These are phyloP conservation scores for Mycosphaerella sp. DNA, from an alignment of 2,329 filamentous ascomycete species.

Conservation along the genomic window DNA sequence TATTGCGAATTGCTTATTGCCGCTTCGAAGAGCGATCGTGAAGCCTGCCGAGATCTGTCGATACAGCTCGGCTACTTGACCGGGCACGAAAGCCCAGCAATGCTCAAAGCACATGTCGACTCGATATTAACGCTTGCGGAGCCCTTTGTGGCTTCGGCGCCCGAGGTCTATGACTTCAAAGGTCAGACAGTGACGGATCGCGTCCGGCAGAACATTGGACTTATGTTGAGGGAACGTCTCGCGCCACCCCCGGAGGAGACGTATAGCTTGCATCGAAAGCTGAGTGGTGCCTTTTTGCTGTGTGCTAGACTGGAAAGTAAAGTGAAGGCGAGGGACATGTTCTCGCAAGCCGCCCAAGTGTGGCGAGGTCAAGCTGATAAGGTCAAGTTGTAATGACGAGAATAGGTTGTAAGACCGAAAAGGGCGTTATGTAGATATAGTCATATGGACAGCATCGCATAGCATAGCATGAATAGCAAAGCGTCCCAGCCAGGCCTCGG, in stretches of 20 bases:
- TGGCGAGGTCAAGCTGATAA: slow-evolving; percentile 30
- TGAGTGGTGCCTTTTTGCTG: slow-evolving; percentile 89
- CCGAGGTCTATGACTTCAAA: slow-evolving; percentile 82
- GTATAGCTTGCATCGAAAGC: slow-evolving; percentile 88
- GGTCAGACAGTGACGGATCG: slow-evolving; percentile 96
- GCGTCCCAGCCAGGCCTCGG: not conserved
- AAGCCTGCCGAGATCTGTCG: slow-evolving; percentile 26
- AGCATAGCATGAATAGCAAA: not conserved
- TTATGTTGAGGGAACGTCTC: slow-evolving; percentile 86
- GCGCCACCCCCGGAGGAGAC: slow-evolving; percentile 95
- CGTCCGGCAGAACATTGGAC: slow-evolving; percentile 77
- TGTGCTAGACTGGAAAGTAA: slow-evolving; percentile 80
- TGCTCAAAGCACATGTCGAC: slow-evolving; percentile 86
- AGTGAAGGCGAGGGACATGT: slow-evolving; percentile 75
- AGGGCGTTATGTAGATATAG: slow-evolving; percentile 8
- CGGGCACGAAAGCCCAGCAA: slow-evolving; percentile 73
- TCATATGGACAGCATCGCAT: slow-evolving; percentile 5
- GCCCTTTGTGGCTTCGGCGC: slow-evolving; percentile 71
- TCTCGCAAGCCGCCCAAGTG: slow-evolving; percentile 51
- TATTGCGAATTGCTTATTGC: slow-evolving; percentile 78
- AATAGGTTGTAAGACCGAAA: not conserved
- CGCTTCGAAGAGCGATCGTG: slow-evolving; percentile 53
- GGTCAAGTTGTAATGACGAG: slow-evolving; percentile 13
- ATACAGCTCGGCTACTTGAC: slow-evolving; percentile 70
- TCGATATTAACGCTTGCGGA: slow-evolving; percentile 87